phyloP scores from a whole-genome alignment of 2,329 filamentous ascomycete genomes.

The Sodiomyces alkalinus region DNA sequence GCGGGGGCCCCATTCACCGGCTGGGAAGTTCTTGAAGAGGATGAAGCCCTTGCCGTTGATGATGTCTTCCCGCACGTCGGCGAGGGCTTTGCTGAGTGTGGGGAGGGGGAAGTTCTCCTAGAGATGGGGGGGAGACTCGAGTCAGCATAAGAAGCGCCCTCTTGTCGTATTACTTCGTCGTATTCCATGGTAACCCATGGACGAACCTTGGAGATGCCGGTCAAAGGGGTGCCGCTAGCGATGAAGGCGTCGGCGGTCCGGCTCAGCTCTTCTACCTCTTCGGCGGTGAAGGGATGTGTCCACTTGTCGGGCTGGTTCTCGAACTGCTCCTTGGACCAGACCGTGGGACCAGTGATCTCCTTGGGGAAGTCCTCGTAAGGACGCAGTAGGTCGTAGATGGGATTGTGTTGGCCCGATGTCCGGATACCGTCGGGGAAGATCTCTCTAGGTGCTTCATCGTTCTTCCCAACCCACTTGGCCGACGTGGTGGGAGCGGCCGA shows the following conservation, averaged over 20 bases:
- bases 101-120: conserved; percentile 28
- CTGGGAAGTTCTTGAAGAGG: conserved; percentile 75
- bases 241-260: conserved; percentile 55
- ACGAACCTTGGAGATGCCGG: conserved; percentile 37
- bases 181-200: fast-evolving
- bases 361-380: conserved; percentile 58
- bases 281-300: conserved; percentile 53
- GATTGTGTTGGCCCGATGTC: conserved; percentile 55
- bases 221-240: conserved; percentile 47
- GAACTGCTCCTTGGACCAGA: conserved; percentile 57
- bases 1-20: conserved; percentile 56
- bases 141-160: not conserved
- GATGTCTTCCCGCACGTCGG: conserved; percentile 23
- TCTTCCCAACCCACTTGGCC: conserved; percentile 11
- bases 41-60: conserved; percentile 81
- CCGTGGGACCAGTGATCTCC: conserved; percentile 54
- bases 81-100: conserved; percentile 19
- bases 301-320: conserved; percentile 48
- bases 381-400: conserved; percentile 47
- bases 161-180: no score
- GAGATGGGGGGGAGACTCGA: not conserved
- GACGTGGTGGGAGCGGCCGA: conserved; percentile 1
- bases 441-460: conserved; percentile 17
- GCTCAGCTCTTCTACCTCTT: conserved; percentile 54
- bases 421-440: conserved; percentile 32